phyloP scores from a whole-genome alignment of 2,329 filamentous ascomycete genomes.

The Penicillium sp. region DNA sequence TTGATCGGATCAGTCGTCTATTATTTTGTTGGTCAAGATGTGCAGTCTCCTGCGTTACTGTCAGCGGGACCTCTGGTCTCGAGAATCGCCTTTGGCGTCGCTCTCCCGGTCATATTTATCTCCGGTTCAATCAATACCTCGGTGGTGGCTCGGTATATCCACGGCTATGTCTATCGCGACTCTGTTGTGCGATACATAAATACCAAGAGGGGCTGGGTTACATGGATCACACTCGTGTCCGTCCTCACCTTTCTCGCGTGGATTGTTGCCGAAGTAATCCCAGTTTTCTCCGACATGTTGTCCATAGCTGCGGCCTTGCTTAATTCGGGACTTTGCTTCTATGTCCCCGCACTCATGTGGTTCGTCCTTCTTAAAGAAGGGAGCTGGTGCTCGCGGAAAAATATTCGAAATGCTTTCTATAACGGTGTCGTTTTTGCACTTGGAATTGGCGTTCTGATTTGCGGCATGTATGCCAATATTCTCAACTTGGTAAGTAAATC shows the following conservation, averaged over 20 bases:
- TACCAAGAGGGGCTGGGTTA: conserved; percentile 20
- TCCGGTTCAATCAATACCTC: conserved; percentile 27
- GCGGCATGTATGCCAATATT: conserved; percentile 24
- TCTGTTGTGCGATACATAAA: conserved; percentile 21
- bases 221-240: conserved; percentile 20
- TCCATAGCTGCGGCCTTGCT: conserved; percentile 18
- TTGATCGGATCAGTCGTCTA: conserved; percentile 17
- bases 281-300: conserved; percentile 24
- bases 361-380: conserved; percentile 16
- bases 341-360: conserved; percentile 19
- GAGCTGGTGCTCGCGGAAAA: conserved; percentile 10
- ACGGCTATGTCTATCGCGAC: conserved; percentile 21
- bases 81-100: conserved; percentile 15
- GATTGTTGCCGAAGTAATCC: conserved; percentile 25
- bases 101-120: conserved; percentile 20
- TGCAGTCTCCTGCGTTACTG: conserved; percentile 18
- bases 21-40: conserved; percentile 20
- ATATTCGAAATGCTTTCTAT: conserved; percentile 13
- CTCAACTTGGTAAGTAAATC: conserved; percentile 18
- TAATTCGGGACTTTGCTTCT: conserved; percentile 16
- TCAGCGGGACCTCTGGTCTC: conserved; percentile 18
- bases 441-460: conserved; percentile 19
- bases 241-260: conserved; percentile 20
- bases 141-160: conserved; percentile 23
- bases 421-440: conserved; percentile 20